Conservation (phyloP, 2,329 filamentous ascomycete genomes). For the Lasiodiplodia gonubiensis region DNA sequence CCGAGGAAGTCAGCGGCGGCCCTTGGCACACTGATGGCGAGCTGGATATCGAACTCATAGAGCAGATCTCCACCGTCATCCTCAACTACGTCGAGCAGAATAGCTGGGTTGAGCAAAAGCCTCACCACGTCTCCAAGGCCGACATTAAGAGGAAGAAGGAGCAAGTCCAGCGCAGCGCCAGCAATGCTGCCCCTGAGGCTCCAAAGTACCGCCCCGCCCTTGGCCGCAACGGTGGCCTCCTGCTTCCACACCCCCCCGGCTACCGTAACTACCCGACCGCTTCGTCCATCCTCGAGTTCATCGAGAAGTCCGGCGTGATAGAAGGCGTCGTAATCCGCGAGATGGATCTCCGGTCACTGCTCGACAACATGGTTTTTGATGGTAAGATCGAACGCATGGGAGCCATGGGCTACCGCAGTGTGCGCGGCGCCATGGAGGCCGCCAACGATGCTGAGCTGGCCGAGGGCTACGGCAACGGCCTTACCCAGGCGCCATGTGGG, state of each 20-base stretch:
- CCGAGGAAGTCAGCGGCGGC: conserved; percentile 88
- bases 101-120: conserved; percentile 68
- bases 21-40: conserved; percentile 94
- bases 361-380: conserved; percentile 89
- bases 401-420: conserved; percentile 57
- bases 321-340: conserved; percentile 65
- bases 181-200: conserved; percentile 35
- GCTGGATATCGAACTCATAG: conserved; percentile 87
- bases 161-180: conserved; percentile 34
- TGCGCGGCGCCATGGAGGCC: conserved; percentile 40
- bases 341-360: conserved; percentile 80
- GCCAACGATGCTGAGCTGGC: conserved; percentile 43
- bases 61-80: conserved; percentile 72
- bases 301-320: conserved; percentile 72
- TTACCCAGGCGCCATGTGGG: conserved; percentile 89
- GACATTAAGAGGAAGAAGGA: conserved; percentile 45
- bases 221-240: conserved; percentile 34
- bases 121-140: conserved; percentile 37
- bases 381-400: conserved; percentile 74
- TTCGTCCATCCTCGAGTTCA: conserved; percentile 74
- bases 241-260: conserved; percentile 63
- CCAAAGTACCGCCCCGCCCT: conserved; percentile 34
- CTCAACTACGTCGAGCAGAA: conserved; percentile 73
- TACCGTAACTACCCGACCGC: conserved; percentile 83
- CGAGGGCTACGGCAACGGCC: conserved; percentile 67